Evolutionary conservation across 1,284 basidiomycete genomes (phyloP), one percentile per base, ranked within the genome.

Genomic region (Ganoderma lingzhi): DNA sequence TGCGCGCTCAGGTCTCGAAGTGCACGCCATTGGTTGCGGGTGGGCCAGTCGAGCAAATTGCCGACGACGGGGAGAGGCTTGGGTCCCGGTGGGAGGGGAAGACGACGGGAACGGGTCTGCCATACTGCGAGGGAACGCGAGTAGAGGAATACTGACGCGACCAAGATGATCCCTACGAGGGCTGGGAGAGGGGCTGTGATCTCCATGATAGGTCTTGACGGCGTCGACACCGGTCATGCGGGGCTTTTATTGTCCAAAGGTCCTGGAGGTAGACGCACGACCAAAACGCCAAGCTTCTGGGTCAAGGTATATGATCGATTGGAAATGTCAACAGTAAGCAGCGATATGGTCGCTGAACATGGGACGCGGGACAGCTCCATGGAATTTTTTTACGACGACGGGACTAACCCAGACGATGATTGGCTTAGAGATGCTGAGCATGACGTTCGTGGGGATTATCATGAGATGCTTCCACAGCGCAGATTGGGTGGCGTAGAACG

Each of bases 51-150:
- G 12, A 63, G 15, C 44, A 69, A 2, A 41, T 65, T 69, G 1
- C 68, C 64, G 15, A 69, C 14, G 35, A 69, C n/a, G 2, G 62
- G 64, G 1, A 63, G 28, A 14, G 42, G 44, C 2, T 35, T 37
- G 14, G 68, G 68, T 9, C 68, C 68, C 3, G 68, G 68, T 5
- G 68, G 68, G 12, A 66, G 42, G 1, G 64, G 67, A 6, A 56
- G 63, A 8, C 63, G 48, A 2, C 51, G 48, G 3, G 58, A n/a
- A 14, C 58, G 58, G 9, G 32, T 6, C 6, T n/a, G 17, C 39
- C 58, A 60, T 37, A 35, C 17, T 39, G 37, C 17, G 9, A 15
- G n/a, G 15, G 56, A 32, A 37, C 56, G 32, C 9, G 17, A 37
- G 32, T 39, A 39, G 56, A 59, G 9, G 56, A 59, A 17, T 30